Evolutionary conservation across 495 filamentous ascomycete genomes (phyloP), one percentile per base, ranked within the genome.

Genomic region (Aspergillus ellipticus): DNA sequence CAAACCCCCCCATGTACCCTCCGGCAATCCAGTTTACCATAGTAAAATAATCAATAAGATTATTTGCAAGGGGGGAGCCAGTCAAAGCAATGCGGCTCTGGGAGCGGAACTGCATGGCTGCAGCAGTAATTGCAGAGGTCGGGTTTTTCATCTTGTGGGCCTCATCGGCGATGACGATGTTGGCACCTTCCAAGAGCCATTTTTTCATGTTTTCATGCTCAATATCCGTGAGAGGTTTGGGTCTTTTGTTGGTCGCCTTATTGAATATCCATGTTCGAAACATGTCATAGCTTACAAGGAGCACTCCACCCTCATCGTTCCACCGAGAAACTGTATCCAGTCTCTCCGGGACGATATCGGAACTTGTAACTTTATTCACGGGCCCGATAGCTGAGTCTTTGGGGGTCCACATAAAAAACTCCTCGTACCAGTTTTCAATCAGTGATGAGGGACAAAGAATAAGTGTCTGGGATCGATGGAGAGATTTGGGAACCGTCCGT

Each of bases 1-100:
- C 54, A 3, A 71, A 60, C 6, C 79, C 76, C 15, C 89, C 90
- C 4, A 97, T 76, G 60, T 89, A 96, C 24, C 80, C 81, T 2
- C 90, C 88, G 4, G 89, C 82, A 31, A 94, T 84, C 92, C 92
- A 97, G 51, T 93, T 84, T 48, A 97, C 86, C 83, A 96, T 88
- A 7, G 85, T 67, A 61, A 85, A 90, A 62, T 96, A 96, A 57
- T 97, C 92, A 39, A 76, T 67, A 2, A 96, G 79, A 33, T 88
- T 87, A 62, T 96, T 97, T 0, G 87, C 84, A 16, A 97, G 66
- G 8, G 92, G 92, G 0, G 92, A 92, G 0, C 92, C 92, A 0
- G 93, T 96, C 57, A 96, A 71, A 2, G 90, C 93, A 63, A 97
- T 89, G 10, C 92, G 86, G 56, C 80, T 86, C 53, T 70, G 82